Percentiles rank a stretch among this genome's conserved stretches.
phyloP scores from a whole-genome alignment of 169 alveolate genomes.

The Cyclospora cayetanensis region DNA sequence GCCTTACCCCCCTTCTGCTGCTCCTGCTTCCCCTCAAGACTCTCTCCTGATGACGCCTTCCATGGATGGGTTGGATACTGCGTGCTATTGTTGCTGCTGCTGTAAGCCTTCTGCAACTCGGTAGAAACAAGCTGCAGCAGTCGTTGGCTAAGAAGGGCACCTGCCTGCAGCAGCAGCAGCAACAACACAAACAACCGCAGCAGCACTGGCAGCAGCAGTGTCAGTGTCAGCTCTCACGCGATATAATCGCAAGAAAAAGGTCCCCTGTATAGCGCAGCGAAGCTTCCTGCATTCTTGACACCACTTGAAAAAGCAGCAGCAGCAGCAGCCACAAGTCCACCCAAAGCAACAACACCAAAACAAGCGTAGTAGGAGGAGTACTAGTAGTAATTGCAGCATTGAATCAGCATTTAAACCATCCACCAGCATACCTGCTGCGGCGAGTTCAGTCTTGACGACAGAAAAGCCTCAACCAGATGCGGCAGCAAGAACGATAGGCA shows the following conservation, averaged over 20 bases:
- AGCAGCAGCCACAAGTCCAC: not conserved
- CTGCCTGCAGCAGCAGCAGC: slow-evolving; percentile 35
- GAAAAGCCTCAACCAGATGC: slow-evolving; percentile 41
- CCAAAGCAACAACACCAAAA: not conserved
- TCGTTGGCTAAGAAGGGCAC: not conserved
- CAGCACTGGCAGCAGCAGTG: no score
- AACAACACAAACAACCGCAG: not conserved
- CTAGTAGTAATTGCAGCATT: slow-evolving; percentile 10
- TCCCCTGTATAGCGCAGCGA: no score
- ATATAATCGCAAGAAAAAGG: no score
- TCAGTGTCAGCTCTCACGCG: no score
- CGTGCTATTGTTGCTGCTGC: slow-evolving; percentile 4
- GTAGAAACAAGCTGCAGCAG: slow-evolving; percentile 33
- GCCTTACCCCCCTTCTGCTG: not conserved
- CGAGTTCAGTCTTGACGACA: not conserved
- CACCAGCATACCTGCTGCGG: slow-evolving; percentile 34
- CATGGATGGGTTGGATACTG: not conserved
- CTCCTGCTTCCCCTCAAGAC: not conserved
- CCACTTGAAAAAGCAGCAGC: not conserved
- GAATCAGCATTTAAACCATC: no score
- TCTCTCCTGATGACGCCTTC: not conserved
- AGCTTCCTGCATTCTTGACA: no score
- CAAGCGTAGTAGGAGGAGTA: slow-evolving; percentile 5
- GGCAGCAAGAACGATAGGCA: slow-evolving; percentile 66
- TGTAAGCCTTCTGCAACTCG: slow-evolving; percentile 34